Evolutionary conservation across 2,329 filamentous ascomycete species (phyloP), one percentile per base, ranked within the genome.

Genomic region (Albifimbria verrucaria): DNA sequence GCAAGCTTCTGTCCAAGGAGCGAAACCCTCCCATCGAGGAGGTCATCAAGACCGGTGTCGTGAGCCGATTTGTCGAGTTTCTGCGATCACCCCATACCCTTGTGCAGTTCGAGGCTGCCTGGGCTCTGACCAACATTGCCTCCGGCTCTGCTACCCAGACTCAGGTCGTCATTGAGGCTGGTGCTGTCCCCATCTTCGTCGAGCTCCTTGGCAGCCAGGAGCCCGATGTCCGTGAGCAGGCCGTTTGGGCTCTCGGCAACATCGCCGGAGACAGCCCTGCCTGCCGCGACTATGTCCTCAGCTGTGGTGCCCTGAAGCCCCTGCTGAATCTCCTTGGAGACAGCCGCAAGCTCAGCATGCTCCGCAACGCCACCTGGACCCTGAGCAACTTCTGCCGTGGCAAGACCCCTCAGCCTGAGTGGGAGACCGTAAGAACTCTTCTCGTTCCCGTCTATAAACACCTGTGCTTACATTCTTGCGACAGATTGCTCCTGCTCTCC

Each of bases 351-450:
- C 80, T 99, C 54, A 97, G 92, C 82, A 99, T 99, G 94, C 87
- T 99, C 50, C 85, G 94, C 63, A 99, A 99, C 71, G 94, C 94
- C 32, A 99, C 94, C 22, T 99, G 94, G 94, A 99, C 94, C 44
- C 79, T 99, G 53, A 97, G 94, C 83, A 99, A 99, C 81, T 99
- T 99, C 78, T 99, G 94, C 79, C 91, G 94, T 80, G 94, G 94
- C 76, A 99, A 99, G 85, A 97, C 93, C 9, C 94, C 94, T 49
- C 94, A 99, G 78, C 94, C 94, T 46, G 94, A 99, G 71, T 99
- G 94, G 94, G 85, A 86, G 68, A 97, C 91, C 36, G 92, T 96
- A 81, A 75, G 90, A 81, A 43, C 44, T 41, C 28, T 36, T 23
- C 10, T 21, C 18, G 15, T 17, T 32, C 22, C 12, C 5, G 28